A percentile compares a stretch with the other conserved stretches of the same genome.
phyloP scores from a whole-genome alignment of 495 filamentous ascomycete species.

The Talaromyces liani region DNA sequence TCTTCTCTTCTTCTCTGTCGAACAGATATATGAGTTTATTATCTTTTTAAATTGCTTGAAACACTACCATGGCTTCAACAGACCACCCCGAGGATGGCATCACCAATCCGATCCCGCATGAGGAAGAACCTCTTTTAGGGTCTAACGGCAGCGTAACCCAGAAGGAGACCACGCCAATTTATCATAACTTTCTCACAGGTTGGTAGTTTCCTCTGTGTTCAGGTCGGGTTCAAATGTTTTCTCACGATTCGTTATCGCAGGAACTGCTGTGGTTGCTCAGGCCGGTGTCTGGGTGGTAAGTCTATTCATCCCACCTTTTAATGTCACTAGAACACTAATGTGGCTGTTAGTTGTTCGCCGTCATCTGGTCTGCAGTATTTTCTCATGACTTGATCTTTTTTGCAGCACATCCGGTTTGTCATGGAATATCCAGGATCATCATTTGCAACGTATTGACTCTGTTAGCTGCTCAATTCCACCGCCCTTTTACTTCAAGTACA shows the following conservation, averaged over 20 bases:
- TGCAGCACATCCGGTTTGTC: slow-evolving; percentile 68
- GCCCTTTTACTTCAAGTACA: slow-evolving; percentile 68
- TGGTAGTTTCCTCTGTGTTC: slow-evolving; percentile 5
- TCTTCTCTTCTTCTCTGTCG: neutral
- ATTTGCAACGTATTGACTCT: neutral
- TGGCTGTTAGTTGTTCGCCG: slow-evolving; percentile 51
- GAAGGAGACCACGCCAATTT: slow-evolving; percentile 50
- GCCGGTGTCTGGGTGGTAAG: slow-evolving; percentile 59
- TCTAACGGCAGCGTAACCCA: slow-evolving; percentile 66
- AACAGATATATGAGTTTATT: no score
- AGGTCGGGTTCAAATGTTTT: neutral
- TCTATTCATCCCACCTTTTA: neutral
- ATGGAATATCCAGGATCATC: neutral
- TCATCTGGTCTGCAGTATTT: slow-evolving; percentile 71
- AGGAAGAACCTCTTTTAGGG: slow-evolving; percentile 75
- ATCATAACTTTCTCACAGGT: slow-evolving; percentile 74
- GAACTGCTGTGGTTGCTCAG: slow-evolving; percentile 63
- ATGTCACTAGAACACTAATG: slow-evolving; percentile 11
- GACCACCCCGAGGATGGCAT: neutral
- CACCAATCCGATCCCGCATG: slow-evolving; percentile 18
- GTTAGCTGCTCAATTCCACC: slow-evolving; percentile 64
- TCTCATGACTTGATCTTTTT: slow-evolving; percentile 62
- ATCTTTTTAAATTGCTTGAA: no score
- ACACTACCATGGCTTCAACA: neutral
- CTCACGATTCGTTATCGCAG: slow-evolving; percentile 26